A percentile compares a stretch with the other conserved stretches of the same genome.
These are phyloP conservation scores for Populus tomentosa DNA, from an alignment of 441 rosid species.

Conservation along the genomic window DNA sequence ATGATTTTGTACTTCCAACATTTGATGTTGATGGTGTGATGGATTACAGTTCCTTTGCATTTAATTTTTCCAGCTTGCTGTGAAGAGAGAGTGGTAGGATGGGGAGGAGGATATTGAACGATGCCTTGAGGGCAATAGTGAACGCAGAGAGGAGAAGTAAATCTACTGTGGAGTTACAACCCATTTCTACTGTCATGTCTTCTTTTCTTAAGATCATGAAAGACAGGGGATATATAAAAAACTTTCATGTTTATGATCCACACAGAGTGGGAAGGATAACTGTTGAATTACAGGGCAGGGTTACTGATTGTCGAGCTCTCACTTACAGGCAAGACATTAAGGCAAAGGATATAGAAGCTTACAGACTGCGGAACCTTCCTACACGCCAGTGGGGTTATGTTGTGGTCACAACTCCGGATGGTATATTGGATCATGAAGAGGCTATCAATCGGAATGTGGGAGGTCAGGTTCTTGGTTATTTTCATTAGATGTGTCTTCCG, in stretches of 20 bases:
- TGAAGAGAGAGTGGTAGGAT: conserved; percentile 33
- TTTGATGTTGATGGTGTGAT: neutral
- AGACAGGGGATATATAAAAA: conserved; percentile 76
- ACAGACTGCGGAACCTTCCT: conserved; percentile 73
- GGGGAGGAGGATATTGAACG: conserved; percentile 87
- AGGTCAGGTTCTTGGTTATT: conserved; percentile 91
- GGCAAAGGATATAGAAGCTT: conserved; percentile 68
- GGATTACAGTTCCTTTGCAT: neutral
- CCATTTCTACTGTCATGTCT: conserved; percentile 80
- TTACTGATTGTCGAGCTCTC: conserved; percentile 77
- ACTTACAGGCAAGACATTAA: conserved; percentile 86
- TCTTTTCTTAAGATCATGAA: conserved; percentile 87
- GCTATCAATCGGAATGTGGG: conserved; percentile 77
- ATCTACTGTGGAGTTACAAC: conserved; percentile 67
- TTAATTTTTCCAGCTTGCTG: neutral
- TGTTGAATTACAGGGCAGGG: conserved; percentile 83
- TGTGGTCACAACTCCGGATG: conserved; percentile 84
- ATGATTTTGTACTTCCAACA: neutral
- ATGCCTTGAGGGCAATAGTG: conserved; percentile 79
- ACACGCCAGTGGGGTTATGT: conserved; percentile 97
- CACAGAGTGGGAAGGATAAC: conserved; percentile 86
- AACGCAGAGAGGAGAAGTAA: conserved; percentile 84
- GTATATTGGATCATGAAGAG: conserved; percentile 93
- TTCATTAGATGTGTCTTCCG: conserved; percentile 42
- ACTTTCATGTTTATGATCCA: conserved; percentile 67